phyloP scores from a whole-genome alignment of 1,284 basidiomycete genomes.

The Pseudozyma thailandica region DNA sequence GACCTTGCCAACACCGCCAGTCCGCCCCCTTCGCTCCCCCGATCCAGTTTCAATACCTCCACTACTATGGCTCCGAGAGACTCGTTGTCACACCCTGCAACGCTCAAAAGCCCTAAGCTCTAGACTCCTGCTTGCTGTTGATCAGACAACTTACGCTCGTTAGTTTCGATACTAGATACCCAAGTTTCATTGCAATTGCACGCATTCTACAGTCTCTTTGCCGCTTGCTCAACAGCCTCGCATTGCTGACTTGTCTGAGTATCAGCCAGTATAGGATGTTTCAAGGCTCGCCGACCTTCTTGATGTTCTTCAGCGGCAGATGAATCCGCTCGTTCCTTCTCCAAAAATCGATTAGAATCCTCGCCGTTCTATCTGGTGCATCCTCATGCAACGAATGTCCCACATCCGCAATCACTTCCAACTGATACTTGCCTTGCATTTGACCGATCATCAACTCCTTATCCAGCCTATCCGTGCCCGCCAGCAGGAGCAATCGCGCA shows the following conservation, averaged over 20 bases:
- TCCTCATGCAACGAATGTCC: slow-evolving; percentile 98
- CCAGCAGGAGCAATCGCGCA: slow-evolving; percentile 86
- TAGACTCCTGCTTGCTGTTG: no score
- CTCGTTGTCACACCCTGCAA: slow-evolving; percentile 15
- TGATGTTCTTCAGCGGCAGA: slow-evolving; percentile 39
- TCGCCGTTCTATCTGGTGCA: slow-evolving; percentile 81
- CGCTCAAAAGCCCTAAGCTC: slow-evolving; percentile 21
- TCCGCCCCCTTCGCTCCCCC: slow-evolving; percentile 10
- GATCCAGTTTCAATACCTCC: slow-evolving; percentile 24
- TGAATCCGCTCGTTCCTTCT: slow-evolving; percentile 77
- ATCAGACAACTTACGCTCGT: no score
- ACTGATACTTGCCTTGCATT: slow-evolving; percentile 90
- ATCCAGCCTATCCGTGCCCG: slow-evolving; percentile 91
- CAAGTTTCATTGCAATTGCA: no score
- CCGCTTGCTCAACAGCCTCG: background rate
- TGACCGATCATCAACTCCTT: slow-evolving; percentile 96
- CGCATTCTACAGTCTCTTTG: background rate
- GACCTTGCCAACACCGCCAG: slow-evolving; percentile 1
- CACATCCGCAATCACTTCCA: slow-evolving; percentile 84
- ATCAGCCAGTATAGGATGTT: background rate
- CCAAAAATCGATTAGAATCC: slow-evolving; percentile 89
- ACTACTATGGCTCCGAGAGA: slow-evolving; percentile 9
- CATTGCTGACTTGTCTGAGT: background rate
- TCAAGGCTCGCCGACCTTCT: slow-evolving; percentile 48
- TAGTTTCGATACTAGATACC: no score